Conservation (phyloP, 768 basidiomycete species). For the Botryobasidium botryosum region DNA sequence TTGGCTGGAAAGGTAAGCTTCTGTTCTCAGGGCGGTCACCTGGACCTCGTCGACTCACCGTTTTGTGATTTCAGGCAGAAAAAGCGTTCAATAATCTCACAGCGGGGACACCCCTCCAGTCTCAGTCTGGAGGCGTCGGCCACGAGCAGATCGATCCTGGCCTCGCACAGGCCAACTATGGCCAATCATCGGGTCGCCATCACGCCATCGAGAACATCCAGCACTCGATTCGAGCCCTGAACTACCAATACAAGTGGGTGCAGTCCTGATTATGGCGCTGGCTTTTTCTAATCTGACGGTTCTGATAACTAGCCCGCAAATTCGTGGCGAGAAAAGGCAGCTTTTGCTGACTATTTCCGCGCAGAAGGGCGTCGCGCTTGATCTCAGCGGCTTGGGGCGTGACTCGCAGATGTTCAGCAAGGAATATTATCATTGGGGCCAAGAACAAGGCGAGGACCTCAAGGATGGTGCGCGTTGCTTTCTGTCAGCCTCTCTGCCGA, state of each 20-base stretch:
- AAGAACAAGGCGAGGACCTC: constrained; percentile 48
- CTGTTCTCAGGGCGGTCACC: not conserved
- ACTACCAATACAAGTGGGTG: not conserved
- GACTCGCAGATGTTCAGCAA: constrained; percentile 62
- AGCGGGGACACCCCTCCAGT: not conserved
- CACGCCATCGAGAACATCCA: not conserved
- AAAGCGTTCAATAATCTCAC: not conserved
- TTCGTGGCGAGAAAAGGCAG: not conserved
- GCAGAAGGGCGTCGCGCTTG: constrained; percentile 61
- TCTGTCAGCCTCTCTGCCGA: not conserved
- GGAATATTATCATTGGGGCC: constrained; percentile 76
- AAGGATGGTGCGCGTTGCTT: constrained; percentile 25
- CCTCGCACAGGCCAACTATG: not conserved
- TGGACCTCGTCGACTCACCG: not conserved
- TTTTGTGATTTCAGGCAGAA: not conserved
- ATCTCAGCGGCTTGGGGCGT: constrained; percentile 47
- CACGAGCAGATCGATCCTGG: not conserved
- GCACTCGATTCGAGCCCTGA: not conserved
- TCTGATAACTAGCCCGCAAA: not conserved
- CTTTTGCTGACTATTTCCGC: constrained; percentile 65
- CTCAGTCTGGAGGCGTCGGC: not conserved
- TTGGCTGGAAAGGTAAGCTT: not conserved
- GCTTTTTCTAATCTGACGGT: not conserved
- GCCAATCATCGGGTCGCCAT: not conserved
- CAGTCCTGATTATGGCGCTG: not conserved